Conservation (phyloP, 2,329 filamentous ascomycete genomes). For the Colletotrichum sp. region DNA sequence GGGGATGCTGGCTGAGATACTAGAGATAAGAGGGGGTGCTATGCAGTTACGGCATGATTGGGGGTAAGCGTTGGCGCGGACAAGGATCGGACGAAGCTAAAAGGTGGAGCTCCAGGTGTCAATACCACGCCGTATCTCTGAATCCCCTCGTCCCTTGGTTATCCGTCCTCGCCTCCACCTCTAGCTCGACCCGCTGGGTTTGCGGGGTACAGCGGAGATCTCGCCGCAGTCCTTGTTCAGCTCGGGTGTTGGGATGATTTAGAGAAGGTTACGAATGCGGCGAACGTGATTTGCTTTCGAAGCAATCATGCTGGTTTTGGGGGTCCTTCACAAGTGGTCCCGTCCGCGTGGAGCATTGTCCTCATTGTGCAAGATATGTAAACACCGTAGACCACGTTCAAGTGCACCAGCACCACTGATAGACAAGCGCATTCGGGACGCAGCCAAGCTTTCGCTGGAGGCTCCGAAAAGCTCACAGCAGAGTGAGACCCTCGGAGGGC, state of each 20-base stretch:
- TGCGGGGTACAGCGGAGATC: constrained; percentile 11
- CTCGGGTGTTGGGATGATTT: not conserved
- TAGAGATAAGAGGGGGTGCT: not conserved
- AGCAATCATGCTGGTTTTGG: not conserved
- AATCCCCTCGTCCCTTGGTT: not conserved
- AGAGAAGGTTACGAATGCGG: not conserved
- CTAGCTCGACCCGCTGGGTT: not conserved
- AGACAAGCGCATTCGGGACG: not conserved
- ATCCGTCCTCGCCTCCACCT: constrained; percentile 7
- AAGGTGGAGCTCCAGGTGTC: constrained; percentile 13
- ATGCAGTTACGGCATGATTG: not conserved
- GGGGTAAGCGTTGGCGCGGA: not conserved
- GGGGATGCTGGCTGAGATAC: not conserved
- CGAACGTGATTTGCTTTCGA: not conserved
- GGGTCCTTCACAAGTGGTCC: not conserved
- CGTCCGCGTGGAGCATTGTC: not conserved
- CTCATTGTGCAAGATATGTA: not conserved
- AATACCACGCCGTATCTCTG: constrained; percentile 7
- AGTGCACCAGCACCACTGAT: not conserved
- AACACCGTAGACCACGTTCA: not conserved
- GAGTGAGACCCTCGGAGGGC: not conserved
- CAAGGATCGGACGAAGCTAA: constrained; percentile 10
- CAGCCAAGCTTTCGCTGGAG: not conserved
- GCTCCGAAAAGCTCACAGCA: not conserved
- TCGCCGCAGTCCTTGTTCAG: not conserved